Conservation (phyloP, 2,329 filamentous ascomycete genomes). For the Seiridium unicorne region DNA sequence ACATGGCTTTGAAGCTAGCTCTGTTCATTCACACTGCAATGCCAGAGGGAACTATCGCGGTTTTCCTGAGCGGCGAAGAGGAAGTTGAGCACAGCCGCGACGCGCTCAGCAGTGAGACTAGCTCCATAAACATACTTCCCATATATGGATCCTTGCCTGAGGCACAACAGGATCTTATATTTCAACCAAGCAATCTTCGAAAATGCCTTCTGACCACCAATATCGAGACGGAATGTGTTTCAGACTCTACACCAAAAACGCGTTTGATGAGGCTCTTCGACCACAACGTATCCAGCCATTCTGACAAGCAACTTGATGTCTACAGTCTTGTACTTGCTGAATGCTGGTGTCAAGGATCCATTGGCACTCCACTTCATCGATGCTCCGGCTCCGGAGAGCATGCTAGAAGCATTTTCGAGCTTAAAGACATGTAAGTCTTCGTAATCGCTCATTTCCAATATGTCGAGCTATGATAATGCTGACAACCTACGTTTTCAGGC, state of each 20-base stretch:
- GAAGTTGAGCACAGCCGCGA: too few species aligned
- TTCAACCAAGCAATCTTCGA: neutral
- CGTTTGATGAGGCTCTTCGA: neutral
- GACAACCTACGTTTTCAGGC: neutral
- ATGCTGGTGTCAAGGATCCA: neutral
- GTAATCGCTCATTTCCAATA: neutral
- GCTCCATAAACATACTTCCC: too few species aligned
- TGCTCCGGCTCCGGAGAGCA: neutral
- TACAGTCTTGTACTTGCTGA: neutral
- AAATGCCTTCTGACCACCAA: neutral
- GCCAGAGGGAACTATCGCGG: too few species aligned
- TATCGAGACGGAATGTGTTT: neutral
- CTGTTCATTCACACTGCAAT: too few species aligned
- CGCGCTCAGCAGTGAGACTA: too few species aligned
- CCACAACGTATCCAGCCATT: neutral
- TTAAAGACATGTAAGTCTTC: neutral
- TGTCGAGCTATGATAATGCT: neutral
- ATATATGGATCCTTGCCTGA: too few species aligned
- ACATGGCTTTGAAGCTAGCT: too few species aligned
- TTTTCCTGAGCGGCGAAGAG: too few species aligned
- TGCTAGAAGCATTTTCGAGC: neutral
- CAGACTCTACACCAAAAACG: neutral
- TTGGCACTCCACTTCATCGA: neutral
- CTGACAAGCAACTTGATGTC: neutral
- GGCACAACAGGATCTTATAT: neutral